These are phyloP conservation scores for Trichoderma arundinaceum DNA, from an alignment of 2,329 filamentous ascomycete species.

Conservation along the genomic window DNA sequence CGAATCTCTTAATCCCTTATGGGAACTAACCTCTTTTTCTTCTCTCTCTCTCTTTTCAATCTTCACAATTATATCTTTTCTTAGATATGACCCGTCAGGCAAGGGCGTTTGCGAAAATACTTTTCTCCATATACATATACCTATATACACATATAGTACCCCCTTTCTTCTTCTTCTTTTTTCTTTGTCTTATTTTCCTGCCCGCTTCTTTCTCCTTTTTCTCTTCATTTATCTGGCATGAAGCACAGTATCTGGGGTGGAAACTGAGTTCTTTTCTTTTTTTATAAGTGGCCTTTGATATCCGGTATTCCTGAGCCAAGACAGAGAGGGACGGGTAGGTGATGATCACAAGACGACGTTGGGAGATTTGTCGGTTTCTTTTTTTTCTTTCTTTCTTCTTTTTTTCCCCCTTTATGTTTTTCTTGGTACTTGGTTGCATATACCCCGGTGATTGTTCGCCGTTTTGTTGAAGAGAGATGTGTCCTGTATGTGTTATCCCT, in stretches of 20 bases:
- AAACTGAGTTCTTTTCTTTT: background rate
- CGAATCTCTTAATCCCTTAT: conserved; percentile 1
- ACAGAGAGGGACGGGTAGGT: background rate
- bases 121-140: background rate
- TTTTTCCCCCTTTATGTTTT: background rate
- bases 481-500: background rate
- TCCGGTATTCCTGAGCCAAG: background rate
- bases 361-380: background rate
- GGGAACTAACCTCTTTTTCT: background rate
- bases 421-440: conserved; percentile 27
- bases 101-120: conserved; percentile 8
- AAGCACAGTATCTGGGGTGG: background rate
- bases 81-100: conserved; percentile 16
- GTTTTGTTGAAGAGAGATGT: conserved; percentile 9
- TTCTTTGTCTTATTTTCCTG: background rate
- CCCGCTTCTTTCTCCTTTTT: too few relatives aligned
- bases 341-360: too few relatives aligned
- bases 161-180: background rate
- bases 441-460: conserved; percentile 30
- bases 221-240: background rate
- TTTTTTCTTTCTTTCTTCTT: background rate
- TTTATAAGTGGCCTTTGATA: background rate
- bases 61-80: background rate
- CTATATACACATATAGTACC: conserved; percentile 6
- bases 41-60: background rate